Conservation (phyloP, 768 basidiomycete species). For the Saitozyma sp. region DNA sequence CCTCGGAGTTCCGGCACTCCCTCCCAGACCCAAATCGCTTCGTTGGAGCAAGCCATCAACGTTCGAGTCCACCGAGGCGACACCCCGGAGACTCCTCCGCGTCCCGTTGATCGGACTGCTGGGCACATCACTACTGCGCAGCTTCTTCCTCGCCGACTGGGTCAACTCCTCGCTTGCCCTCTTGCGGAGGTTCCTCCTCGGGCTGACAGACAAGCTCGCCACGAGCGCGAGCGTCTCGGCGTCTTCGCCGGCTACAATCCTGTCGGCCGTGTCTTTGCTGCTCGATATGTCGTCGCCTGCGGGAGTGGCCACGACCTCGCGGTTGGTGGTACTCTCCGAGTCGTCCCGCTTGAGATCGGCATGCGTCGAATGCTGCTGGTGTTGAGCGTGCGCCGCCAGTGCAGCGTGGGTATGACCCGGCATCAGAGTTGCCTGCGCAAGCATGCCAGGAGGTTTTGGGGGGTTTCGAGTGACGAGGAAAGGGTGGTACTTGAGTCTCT, state of each 20-base stretch:
- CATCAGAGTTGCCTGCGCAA: conserved; percentile 18
- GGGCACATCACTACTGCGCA: not conserved
- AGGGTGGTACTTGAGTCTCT: conserved; percentile 91
- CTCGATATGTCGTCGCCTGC: not conserved
- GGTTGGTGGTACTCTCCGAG: conserved; percentile 1
- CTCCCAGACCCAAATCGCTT: not conserved
- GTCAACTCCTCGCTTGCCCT: not conserved
- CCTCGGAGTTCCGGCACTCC: not conserved
- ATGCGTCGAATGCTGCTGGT: not conserved
- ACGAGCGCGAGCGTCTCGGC: conserved; percentile 36
- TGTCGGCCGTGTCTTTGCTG: conserved; percentile 1
- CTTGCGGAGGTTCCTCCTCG: conserved; percentile 23
- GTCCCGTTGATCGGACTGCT: not conserved
- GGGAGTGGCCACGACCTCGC: conserved; percentile 1
- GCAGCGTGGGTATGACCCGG: not conserved
- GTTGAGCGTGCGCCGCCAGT: conserved; percentile 1
- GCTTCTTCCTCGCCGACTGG: conserved; percentile 1
- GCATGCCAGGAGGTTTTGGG: conserved; percentile 9
- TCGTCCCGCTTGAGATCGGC: not conserved
- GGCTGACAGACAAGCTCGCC: conserved; percentile 23
- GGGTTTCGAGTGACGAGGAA: conserved; percentile 65
- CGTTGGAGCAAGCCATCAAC: too few species aligned
- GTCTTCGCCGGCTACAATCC: conserved; percentile 26
- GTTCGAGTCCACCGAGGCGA: not conserved
- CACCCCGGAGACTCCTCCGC: not conserved